These are phyloP conservation scores for Amoebophrya sp. DNA, from an alignment of 169 alveolate genomes.

Conservation along the genomic window DNA sequence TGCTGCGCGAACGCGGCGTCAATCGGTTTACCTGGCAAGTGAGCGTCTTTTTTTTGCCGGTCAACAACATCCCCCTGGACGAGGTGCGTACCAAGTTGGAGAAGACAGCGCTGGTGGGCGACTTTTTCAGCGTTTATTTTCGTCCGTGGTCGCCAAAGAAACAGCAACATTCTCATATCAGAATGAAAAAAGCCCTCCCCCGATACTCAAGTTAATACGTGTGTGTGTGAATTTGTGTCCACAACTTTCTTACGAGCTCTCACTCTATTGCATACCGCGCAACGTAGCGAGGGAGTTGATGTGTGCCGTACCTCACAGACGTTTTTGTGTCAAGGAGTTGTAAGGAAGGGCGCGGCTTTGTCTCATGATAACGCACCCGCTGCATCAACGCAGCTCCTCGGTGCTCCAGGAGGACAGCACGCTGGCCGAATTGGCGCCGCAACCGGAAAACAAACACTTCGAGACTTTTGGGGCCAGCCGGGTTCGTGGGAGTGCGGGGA, in stretches of 20 bases:
- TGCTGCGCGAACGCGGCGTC: not conserved
- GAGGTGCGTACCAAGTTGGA: not conserved
- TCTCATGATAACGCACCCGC: too few relatives aligned
- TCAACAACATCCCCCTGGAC: not conserved
- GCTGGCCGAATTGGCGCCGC: not conserved
- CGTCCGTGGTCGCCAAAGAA: not conserved
- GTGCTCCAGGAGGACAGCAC: too few relatives aligned
- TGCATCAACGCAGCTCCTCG: too few relatives aligned
- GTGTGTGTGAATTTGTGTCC: too few relatives aligned
- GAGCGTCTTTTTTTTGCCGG: not conserved
- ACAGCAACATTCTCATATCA: not conserved
- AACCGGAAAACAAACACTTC: not conserved
- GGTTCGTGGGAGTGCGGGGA: not conserved
- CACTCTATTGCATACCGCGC: too few relatives aligned
- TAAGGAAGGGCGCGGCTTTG: too few relatives aligned
- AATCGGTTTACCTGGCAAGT: not conserved
- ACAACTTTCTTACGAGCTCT: too few relatives aligned
- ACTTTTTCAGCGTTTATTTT: not conserved
- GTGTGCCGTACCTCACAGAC: too few relatives aligned
- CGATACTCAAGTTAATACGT: too few relatives aligned
- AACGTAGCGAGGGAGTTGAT: too few relatives aligned
- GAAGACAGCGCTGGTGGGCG: not conserved
- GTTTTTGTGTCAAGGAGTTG: too few relatives aligned
- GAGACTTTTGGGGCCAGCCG: not conserved
- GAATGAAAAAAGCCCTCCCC: too few relatives aligned